These are phyloP conservation scores for Globisporangium cylindrosporum DNA, from an alignment of 352 stramenopile species.

Conservation along the genomic window DNA sequence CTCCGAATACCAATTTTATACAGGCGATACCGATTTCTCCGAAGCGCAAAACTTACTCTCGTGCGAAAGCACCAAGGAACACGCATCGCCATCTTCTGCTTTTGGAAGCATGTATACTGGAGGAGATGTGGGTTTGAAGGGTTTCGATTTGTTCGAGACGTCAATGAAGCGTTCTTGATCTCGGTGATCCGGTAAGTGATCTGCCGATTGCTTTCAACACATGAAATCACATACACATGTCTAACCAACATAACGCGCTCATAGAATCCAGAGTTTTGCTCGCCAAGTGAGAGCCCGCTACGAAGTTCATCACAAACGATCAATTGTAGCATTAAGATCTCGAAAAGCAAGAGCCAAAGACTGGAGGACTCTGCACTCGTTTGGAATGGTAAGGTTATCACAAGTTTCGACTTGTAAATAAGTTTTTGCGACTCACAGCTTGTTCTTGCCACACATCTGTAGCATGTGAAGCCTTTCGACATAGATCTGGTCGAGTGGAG, in stretches of 20 bases:
- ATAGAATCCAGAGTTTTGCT: constrained; percentile 26
- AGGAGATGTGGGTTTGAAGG: constrained; percentile 23
- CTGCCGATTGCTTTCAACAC: not conserved
- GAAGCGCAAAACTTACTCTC: constrained; percentile 6
- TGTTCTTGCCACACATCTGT: not conserved
- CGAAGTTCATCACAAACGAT: constrained; percentile 9
- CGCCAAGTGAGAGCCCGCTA: constrained; percentile 11
- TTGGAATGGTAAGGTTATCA: constrained; percentile 5
- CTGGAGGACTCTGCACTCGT: constrained; percentile 14
- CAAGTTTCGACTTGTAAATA: not conserved
- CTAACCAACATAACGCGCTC: not conserved
- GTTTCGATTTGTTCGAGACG: constrained; percentile 18
- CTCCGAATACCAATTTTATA: constrained; percentile 13
- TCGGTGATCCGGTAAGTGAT: constrained; percentile 17
- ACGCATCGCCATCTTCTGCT: constrained; percentile 32
- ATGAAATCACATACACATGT: not conserved
- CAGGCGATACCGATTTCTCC: constrained; percentile 4
- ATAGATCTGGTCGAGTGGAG: constrained; percentile 30
- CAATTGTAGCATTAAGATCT: not conserved
- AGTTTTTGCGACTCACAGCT: not conserved
- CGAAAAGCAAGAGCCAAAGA: constrained; percentile 2
- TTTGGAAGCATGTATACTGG: constrained; percentile 36
- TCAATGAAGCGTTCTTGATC: constrained; percentile 10
- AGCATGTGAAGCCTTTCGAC: constrained; percentile 14
- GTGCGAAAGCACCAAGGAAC: constrained; percentile 22